Percentiles rank a stretch among this genome's conserved stretches.
These are phyloP conservation scores for Phytophthora pistaciae DNA, from an alignment of 352 stramenopile species.

Conservation along the genomic window DNA sequence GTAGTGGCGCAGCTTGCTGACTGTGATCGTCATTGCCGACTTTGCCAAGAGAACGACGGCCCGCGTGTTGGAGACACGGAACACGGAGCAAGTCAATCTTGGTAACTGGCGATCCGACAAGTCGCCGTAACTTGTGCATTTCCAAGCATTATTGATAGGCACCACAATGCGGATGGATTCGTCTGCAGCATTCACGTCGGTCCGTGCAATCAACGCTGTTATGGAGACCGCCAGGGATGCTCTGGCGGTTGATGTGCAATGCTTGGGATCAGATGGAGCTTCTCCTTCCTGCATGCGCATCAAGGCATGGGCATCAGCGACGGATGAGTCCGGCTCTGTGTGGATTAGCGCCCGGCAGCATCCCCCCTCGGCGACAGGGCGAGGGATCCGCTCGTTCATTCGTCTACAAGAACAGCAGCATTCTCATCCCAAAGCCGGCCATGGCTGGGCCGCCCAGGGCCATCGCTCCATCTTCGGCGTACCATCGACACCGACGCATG, in stretches of 20 bases:
- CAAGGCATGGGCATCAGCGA: constrained; percentile 7
- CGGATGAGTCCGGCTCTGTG: constrained; percentile 22
- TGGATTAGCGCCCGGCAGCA: constrained; percentile 18
- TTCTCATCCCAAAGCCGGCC: no score
- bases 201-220: constrained; percentile 18
- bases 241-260: constrained; percentile 36
- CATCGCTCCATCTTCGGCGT: background rate
- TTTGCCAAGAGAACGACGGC: no score
- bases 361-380: constrained; percentile 23
- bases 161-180: no score
- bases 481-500: background rate
- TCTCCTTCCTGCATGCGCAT: constrained; percentile 4
- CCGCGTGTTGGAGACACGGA: no score
- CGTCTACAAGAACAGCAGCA: constrained; percentile 17
- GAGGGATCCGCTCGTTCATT: constrained; percentile 4
- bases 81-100: background rate
- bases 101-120: no score
- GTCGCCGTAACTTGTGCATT: background rate
- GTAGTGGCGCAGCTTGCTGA: constrained; percentile 7
- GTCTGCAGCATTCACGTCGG: no score
- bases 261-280: constrained; percentile 15
- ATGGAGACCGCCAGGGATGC: constrained; percentile 28
- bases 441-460: no score
- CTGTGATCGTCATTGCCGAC: constrained; percentile 2
- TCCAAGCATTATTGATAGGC: background rate